Percentiles rank a stretch among this genome's conserved stretches.
Evolutionary conservation across 192 early-diverging fungal species (phyloP).

Genomic region (Coemansia javaensis): DNA sequence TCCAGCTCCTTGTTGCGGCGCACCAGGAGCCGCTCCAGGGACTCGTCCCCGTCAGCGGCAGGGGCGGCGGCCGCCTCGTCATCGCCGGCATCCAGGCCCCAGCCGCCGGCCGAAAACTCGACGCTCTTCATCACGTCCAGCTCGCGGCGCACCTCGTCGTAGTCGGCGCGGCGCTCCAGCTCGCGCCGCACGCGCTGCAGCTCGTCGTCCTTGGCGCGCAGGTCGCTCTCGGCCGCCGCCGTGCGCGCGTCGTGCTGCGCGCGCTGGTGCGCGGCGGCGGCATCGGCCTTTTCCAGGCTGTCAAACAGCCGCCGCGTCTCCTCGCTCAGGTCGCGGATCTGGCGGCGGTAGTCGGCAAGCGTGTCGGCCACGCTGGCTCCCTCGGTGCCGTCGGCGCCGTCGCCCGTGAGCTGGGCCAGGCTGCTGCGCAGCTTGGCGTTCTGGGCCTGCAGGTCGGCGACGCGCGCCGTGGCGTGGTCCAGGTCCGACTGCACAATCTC

Average conservation of each 20-base stretch:
- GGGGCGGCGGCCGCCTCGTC: slow-evolving; percentile 38
- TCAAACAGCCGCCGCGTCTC: slow-evolving; percentile 30
- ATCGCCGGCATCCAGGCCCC: slow-evolving; percentile 42
- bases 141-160: slow-evolving; percentile 82
- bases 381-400: slow-evolving; percentile 1
- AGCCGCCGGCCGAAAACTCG: slow-evolving; percentile 59
- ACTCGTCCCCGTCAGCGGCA: too few species aligned
- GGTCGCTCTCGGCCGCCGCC: slow-evolving; percentile 19
- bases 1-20: slow-evolving; percentile 80
- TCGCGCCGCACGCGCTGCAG: slow-evolving; percentile 49
- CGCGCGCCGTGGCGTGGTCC: slow-evolving; percentile 70
- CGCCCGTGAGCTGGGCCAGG: slow-evolving; percentile 26
- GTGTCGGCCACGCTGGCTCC: slow-evolving; percentile 15
- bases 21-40: slow-evolving; percentile 75
- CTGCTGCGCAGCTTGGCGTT: slow-evolving; percentile 56
- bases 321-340: slow-evolving; percentile 28
- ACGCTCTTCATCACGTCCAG: slow-evolving; percentile 68
- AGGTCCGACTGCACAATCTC: slow-evolving; percentile 83
- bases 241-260: slow-evolving; percentile 3
- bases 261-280: slow-evolving; percentile 23
- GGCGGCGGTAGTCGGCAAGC: slow-evolving; percentile 38
- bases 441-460: slow-evolving; percentile 63
- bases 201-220: slow-evolving; percentile 55
- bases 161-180: slow-evolving; percentile 67
- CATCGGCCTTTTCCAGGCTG: slow-evolving; percentile 30